phyloP scores from a whole-genome alignment of 257 asterid species.

The Oldenlandia corymbosa region DNA sequence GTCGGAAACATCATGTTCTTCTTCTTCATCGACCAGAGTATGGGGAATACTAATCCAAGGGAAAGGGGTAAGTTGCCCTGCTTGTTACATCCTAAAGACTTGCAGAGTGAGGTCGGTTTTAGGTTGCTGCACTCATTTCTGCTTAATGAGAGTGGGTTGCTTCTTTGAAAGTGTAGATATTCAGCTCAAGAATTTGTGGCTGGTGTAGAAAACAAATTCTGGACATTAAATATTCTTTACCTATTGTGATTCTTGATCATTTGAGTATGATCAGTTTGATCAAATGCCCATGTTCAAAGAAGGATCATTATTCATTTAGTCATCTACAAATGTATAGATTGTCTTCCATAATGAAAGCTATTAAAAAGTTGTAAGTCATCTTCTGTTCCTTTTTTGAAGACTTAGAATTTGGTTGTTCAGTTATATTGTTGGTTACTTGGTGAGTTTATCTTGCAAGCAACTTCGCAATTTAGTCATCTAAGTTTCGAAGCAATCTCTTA shows the following conservation, averaged over 20 bases:
- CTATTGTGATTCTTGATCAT: background rate
- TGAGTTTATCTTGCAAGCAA: background rate
- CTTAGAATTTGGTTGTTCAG: background rate
- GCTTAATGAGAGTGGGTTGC: constrained; percentile 25
- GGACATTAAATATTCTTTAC: background rate
- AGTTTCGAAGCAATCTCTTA: background rate
- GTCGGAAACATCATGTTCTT: background rate
- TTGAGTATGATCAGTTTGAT: background rate
- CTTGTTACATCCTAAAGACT: constrained; percentile 31
- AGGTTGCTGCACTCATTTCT: constrained; percentile 34
- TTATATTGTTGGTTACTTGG: background rate
- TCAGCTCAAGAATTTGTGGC: constrained; percentile 27
- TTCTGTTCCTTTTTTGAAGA: too few species aligned
- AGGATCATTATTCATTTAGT: too few species aligned
- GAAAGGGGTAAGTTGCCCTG: constrained; percentile 28
- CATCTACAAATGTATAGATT: too few species aligned
- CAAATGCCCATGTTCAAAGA: background rate
- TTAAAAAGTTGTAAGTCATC: too few species aligned
- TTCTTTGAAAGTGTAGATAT: constrained; percentile 21
- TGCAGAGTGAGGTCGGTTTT: constrained; percentile 20
- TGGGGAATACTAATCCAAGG: constrained; percentile 38
- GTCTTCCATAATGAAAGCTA: too few species aligned
- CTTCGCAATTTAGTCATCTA: background rate
- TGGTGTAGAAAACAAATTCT: constrained; percentile 7
- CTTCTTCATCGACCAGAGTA: constrained; percentile 12